Evolutionary conservation across 2,329 filamentous ascomycete species (phyloP).

Genomic region (Epichloe scottii): DNA sequence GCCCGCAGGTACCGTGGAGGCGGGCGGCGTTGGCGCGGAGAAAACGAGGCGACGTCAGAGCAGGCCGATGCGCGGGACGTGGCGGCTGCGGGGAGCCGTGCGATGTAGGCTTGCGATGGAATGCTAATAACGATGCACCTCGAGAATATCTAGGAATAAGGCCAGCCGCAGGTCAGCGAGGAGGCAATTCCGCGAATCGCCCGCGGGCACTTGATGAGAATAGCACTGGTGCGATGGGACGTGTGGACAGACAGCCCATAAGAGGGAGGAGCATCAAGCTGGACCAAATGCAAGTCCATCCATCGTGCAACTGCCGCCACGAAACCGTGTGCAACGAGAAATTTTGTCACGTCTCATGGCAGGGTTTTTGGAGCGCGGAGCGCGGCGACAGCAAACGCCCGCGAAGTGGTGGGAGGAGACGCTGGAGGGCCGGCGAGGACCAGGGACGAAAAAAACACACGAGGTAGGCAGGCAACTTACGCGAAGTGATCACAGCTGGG

Average conservation of each 20-base stretch:
- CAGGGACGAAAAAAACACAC: background rate
- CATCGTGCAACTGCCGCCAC: background rate
- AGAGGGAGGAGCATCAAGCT: background rate
- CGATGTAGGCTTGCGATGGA: conserved; percentile 11
- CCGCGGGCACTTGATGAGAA: background rate
- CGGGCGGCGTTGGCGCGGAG: conserved; percentile 12
- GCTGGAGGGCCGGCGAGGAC: background rate
- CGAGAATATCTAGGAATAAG: conserved; percentile 12
- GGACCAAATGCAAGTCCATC: background rate
- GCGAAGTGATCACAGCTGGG: conserved; percentile 26
- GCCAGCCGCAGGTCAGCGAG: conserved; percentile 1
- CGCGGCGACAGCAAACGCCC: background rate
- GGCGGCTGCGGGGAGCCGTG: conserved; percentile 17
- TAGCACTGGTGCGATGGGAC: background rate
- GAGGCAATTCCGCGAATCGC: background rate
- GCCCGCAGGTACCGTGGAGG: conserved; percentile 23
- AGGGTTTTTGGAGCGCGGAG: too few species aligned
- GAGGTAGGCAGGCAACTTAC: conserved; percentile 6
- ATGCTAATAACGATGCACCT: conserved; percentile 19
- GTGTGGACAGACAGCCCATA: background rate
- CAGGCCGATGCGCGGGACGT: conserved; percentile 17
- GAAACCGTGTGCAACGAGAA: background rate
- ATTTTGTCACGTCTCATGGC: background rate
- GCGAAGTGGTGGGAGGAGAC: background rate
- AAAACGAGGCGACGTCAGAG: conserved; percentile 13